Evolutionary conservation across 306 rosid genomes (phyloP).

Genomic region (Benincasa hispida): DNA sequence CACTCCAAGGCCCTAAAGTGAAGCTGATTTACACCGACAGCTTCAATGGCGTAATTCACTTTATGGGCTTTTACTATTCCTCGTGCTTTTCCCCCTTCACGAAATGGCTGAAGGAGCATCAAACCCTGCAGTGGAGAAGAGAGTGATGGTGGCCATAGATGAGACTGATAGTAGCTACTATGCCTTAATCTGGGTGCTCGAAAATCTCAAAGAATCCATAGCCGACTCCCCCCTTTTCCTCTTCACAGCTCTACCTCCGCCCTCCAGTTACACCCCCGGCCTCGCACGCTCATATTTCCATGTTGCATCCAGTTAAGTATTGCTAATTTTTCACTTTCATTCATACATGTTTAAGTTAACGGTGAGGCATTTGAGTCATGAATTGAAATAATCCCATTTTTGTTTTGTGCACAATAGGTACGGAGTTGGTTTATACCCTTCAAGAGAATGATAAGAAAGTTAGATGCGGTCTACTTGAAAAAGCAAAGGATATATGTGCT

Average conservation of each 20-base stretch:
- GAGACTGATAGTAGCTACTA: slow-evolving; percentile 34
- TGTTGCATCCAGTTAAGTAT: slow-evolving; percentile 26
- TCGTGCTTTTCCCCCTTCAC: too few relatives aligned
- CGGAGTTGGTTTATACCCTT: slow-evolving; percentile 14
- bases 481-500: slow-evolving; percentile 34
- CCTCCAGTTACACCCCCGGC: slow-evolving; percentile 14
- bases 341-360: too few relatives aligned
- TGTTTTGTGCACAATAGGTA: slow-evolving; percentile 11
- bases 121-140: slow-evolving; percentile 14
- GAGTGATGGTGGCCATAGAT: slow-evolving; percentile 43
- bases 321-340: background rate
- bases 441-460: slow-evolving; percentile 29
- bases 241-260: slow-evolving; percentile 34
- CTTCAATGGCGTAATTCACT: background rate
- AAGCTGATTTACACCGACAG: too few relatives aligned
- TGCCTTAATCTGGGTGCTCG: slow-evolving; percentile 36
- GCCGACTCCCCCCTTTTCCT: slow-evolving; percentile 12
- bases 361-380: too few relatives aligned
- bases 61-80: background rate
- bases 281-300: slow-evolving; percentile 26
- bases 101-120: background rate
- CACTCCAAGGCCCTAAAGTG: background rate
- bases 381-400: too few relatives aligned
- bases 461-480: slow-evolving; percentile 25
- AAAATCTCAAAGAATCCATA: slow-evolving; percentile 31